These are phyloP conservation scores for Lizonia empirigonia DNA, from an alignment of 2,329 filamentous ascomycete species.

Conservation along the genomic window DNA sequence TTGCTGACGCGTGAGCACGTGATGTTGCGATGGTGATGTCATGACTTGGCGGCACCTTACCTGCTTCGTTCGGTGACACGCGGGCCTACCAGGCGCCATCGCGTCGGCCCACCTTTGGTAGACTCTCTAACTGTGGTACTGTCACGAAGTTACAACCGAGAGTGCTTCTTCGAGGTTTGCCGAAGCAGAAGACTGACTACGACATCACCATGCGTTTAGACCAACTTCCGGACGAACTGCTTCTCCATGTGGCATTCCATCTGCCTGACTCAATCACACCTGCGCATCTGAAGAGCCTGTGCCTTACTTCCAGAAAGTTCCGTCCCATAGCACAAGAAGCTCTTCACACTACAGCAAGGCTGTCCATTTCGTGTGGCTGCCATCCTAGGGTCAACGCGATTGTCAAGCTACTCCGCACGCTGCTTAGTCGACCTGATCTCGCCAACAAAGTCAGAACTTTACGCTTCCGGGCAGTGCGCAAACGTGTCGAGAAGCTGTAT, in stretches of 20 bases:
- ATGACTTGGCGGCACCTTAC: not conserved
- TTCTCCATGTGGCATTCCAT: slow-evolving; percentile 24
- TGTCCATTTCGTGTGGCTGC: slow-evolving; percentile 21
- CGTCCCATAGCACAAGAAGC: slow-evolving; percentile 25
- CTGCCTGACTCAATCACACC: slow-evolving; percentile 20
- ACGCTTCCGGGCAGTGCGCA: slow-evolving; percentile 25
- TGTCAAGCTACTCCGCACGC: slow-evolving; percentile 28
- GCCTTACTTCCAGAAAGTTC: slow-evolving; percentile 25
- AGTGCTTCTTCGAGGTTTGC: not conserved
- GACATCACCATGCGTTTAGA: slow-evolving; percentile 1
- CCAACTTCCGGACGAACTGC: slow-evolving; percentile 28
- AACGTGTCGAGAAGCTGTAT: slow-evolving; percentile 21
- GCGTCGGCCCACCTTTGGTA: not conserved
- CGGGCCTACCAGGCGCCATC: not conserved
- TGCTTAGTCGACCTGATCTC: slow-evolving; percentile 29
- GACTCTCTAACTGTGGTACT: not conserved
- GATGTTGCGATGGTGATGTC: not conserved
- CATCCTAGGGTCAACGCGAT: slow-evolving; percentile 26
- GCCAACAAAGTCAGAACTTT: slow-evolving; percentile 26
- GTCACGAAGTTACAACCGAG: not conserved
- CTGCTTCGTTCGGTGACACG: not conserved
- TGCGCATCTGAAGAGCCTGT: slow-evolving; percentile 22
- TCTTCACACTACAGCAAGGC: slow-evolving; percentile 23
- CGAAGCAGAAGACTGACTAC: not conserved
- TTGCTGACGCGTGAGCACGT: not conserved